A percentile compares a stretch with the other conserved stretches of the same genome.
These are phyloP conservation scores for Hyaloperonospora arabidopsidis DNA, from an alignment of 352 stramenopile species.

Conservation along the genomic window DNA sequence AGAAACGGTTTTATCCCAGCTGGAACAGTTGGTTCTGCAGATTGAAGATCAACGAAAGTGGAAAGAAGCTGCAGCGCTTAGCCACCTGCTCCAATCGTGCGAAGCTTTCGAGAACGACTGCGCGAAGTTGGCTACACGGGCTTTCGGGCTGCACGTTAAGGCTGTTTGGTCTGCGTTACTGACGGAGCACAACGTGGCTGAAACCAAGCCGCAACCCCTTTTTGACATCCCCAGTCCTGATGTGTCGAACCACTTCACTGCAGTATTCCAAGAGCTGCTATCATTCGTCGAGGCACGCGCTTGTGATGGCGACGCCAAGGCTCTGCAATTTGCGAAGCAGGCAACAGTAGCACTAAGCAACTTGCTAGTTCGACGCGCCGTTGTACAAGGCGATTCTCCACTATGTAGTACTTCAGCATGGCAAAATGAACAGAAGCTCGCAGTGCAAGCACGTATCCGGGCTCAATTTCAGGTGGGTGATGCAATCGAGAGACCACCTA, in stretches of 20 bases:
- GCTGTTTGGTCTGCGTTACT: slow-evolving; percentile 33
- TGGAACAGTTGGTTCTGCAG: slow-evolving; percentile 15
- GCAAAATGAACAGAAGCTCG: slow-evolving; percentile 33
- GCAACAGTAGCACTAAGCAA: slow-evolving; percentile 38
- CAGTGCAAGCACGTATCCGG: slow-evolving; percentile 29
- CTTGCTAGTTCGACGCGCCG: slow-evolving; percentile 25
- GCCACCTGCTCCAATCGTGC: slow-evolving; percentile 21
- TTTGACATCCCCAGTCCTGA: slow-evolving; percentile 22
- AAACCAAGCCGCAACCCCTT: slow-evolving; percentile 10
- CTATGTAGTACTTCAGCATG: slow-evolving; percentile 21
- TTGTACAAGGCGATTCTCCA: slow-evolving; percentile 1
- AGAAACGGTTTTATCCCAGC: slow-evolving; percentile 25
- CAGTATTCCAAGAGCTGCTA: slow-evolving; percentile 32
- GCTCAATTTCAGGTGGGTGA: slow-evolving; percentile 28
- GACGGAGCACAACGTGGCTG: slow-evolving; percentile 10
- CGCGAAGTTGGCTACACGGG: slow-evolving; percentile 6
- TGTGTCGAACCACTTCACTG: slow-evolving; percentile 27
- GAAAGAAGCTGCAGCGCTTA: slow-evolving; percentile 39
- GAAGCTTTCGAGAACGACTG: neutral
- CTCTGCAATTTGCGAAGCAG: slow-evolving; percentile 17
- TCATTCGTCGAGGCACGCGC: slow-evolving; percentile 19
- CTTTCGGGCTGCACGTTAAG: slow-evolving; percentile 53
- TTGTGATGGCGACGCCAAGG: slow-evolving; percentile 7
- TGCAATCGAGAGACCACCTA: slow-evolving; percentile 1
- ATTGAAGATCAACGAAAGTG: slow-evolving; percentile 29